Evolutionary conservation across 1,139 yeast species (phyloP).

Genomic region (Candida gigantensis): DNA sequence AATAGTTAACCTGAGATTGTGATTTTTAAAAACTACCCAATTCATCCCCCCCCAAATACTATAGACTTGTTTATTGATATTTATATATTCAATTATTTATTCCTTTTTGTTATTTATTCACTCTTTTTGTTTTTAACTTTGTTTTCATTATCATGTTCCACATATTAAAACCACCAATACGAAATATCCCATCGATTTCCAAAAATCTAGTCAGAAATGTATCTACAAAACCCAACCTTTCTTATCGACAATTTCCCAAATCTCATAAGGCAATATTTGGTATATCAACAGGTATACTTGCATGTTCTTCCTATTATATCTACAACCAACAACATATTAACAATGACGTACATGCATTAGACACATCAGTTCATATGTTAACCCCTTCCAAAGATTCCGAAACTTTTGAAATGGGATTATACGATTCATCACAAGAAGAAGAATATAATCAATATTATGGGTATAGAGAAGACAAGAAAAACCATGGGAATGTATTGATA

Average conservation of each 20-base stretch:
- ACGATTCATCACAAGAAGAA: slow-evolving; percentile 58
- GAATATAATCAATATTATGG: slow-evolving; percentile 31
- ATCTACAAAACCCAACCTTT: slow-evolving; percentile 2
- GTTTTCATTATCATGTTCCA: slow-evolving; percentile 1
- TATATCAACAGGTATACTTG: slow-evolving; percentile 8
- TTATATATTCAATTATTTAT: not conserved
- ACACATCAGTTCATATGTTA: slow-evolving; percentile 37
- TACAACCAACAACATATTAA: slow-evolving; percentile 15
- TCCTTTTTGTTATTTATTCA: not conserved
- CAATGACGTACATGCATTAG: slow-evolving; percentile 38
- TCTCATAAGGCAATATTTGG: slow-evolving; percentile 7
- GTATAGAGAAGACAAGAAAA: slow-evolving; percentile 26
- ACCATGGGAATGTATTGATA: slow-evolving; percentile 23
- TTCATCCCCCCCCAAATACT: too few species aligned
- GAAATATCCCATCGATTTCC: slow-evolving; percentile 1
- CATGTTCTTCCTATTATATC: slow-evolving; percentile 3
- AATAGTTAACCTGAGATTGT: too few species aligned
- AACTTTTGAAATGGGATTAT: slow-evolving; percentile 71
- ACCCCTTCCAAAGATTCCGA: slow-evolving; percentile 51
- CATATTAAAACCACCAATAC: slow-evolving; percentile 1
- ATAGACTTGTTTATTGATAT: too few species aligned
- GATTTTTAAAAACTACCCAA: too few species aligned
- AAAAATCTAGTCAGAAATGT: slow-evolving; percentile 1
- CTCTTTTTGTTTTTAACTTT: not conserved
- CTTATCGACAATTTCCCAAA: not conserved